These are phyloP conservation scores for Cryphonectria nitschkei DNA, from an alignment of 2,329 filamentous ascomycete species.

Conservation along the genomic window DNA sequence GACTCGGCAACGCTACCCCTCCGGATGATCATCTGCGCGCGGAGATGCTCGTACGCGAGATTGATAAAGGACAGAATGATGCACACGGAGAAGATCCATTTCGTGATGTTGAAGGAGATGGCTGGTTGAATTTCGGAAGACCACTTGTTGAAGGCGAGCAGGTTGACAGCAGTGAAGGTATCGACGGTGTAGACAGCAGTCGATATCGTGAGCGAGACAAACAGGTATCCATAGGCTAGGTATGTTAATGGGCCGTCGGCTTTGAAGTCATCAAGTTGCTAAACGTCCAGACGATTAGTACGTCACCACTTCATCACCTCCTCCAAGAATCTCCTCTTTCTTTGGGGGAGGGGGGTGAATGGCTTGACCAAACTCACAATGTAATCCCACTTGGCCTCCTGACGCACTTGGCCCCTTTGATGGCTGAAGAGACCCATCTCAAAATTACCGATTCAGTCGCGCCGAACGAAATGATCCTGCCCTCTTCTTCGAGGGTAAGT, in stretches of 20 bases:
- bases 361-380: slow-evolving; percentile 62
- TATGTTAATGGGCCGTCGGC: slow-evolving; percentile 75
- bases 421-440: slow-evolving; percentile 69
- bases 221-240: slow-evolving; percentile 84
- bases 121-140: slow-evolving; percentile 79
- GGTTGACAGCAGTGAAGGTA: slow-evolving; percentile 89
- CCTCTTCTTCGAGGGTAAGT: slow-evolving; percentile 24
- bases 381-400: slow-evolving; percentile 94
- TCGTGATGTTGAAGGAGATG: slow-evolving; percentile 77
- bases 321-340: not conserved
- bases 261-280: slow-evolving; percentile 74
- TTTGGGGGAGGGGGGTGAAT: too few relatives aligned
- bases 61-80: slow-evolving; percentile 91
- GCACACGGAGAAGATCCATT: slow-evolving; percentile 93
- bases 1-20: slow-evolving; percentile 87
- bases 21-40: slow-evolving; percentile 79
- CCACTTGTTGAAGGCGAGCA: slow-evolving; percentile 89
- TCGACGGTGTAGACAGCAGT: slow-evolving; percentile 87
- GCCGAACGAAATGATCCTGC: slow-evolving; percentile 23
- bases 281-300: slow-evolving; percentile 32
- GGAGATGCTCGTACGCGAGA: slow-evolving; percentile 76
- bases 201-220: slow-evolving; percentile 77
- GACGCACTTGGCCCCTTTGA: slow-evolving; percentile 65
- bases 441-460: slow-evolving; percentile 22
- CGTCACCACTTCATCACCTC: not conserved